Conservation (phyloP, 371 early-diverging fungal genomes). For the Mucor piriformis region DNA sequence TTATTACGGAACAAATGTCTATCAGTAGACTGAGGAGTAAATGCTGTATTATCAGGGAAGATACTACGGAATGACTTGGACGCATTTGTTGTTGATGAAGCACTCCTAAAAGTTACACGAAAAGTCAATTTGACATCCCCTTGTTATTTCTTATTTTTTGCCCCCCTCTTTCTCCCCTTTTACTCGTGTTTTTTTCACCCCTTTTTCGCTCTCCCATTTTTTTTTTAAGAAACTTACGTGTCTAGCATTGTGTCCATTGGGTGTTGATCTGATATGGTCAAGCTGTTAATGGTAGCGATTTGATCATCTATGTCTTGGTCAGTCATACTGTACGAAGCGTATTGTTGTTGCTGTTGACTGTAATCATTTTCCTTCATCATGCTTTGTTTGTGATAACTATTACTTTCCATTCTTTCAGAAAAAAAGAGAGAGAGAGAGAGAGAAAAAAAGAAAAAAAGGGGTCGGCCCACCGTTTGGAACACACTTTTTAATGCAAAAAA, state of each 20-base stretch:
- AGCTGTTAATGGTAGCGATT: constrained; percentile 29
- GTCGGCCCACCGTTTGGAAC: background rate
- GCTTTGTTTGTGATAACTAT: background rate
- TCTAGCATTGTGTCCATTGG: constrained; percentile 13
- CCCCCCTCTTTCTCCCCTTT: background rate
- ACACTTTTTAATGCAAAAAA: background rate
- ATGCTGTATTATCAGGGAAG: constrained; percentile 39
- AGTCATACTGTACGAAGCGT: background rate
- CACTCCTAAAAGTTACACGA: constrained; percentile 16
- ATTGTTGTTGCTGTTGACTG: constrained; percentile 1
- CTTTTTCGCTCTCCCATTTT: background rate
- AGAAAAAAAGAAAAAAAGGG: constrained; percentile 5
- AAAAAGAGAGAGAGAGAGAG: background rate
- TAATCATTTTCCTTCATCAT: constrained; percentile 7
- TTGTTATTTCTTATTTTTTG: constrained; percentile 10
- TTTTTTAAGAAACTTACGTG: constrained; percentile 27
- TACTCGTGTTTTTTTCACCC: constrained; percentile 12
- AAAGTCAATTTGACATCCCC: constrained; percentile 12
- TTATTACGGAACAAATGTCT: constrained; percentile 30
- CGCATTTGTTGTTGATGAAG: constrained; percentile 3
- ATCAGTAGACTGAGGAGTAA: constrained; percentile 38
- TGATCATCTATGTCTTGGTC: constrained; percentile 32
- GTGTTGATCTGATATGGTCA: constrained; percentile 33
- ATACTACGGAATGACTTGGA: constrained; percentile 40
- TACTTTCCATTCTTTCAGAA: constrained; percentile 1